Base-by-base conservation (phyloP, 768 basidiomycete species). In the Hemileccinum rubropunctum region DNA sequence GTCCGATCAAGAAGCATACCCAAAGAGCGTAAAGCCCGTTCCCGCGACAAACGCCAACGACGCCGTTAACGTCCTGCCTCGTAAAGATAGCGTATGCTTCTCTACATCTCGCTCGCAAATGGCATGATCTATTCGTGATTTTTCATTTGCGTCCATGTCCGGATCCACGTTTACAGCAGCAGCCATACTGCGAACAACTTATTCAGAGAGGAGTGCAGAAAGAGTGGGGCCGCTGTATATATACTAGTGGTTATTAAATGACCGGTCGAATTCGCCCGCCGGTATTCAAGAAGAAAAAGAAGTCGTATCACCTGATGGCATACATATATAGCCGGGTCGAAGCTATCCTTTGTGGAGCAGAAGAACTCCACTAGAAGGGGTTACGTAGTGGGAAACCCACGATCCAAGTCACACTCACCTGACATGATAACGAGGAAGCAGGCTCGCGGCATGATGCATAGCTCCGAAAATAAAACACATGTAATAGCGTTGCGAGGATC, bases 21-120 rank as follows among this genome's bases (percentile, higher is more conserved):
- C 83, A 52, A 84, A 83, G n/a, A 81, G 69, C 11, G 79, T 82
- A 61, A 83, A 82, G 4, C 81, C 80, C 4, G 79, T 73, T 34
- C 81, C 81, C 20, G 80, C 77, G 11, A 81, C 79, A 56, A 80
- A 79, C 2, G 77, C 79, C 38, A 83, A 65, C 8, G 76, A 74
- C 9, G 70, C 72, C 17, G 76, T 79, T 40, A 83, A 65, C 12
- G 64, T 58, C 38, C 57, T 60, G 11, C 81, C 80, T 18, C 58
- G 53, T 45, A 65, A 53, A 20, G 62, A 51, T 23, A 57, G 5
- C 0, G 53, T 38, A 34, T 59, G 47, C 6, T 15, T 27, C 32
- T 54, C 41, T 1, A 61, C 47, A 17, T 58, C 62, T 44, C 57
- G 48, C 17, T 52, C 33, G 14, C 23, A 11, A 13, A 52, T 49